phyloP scores from a whole-genome alignment of 371 early-diverging fungal species.

The Sporodiniella umbellata region DNA sequence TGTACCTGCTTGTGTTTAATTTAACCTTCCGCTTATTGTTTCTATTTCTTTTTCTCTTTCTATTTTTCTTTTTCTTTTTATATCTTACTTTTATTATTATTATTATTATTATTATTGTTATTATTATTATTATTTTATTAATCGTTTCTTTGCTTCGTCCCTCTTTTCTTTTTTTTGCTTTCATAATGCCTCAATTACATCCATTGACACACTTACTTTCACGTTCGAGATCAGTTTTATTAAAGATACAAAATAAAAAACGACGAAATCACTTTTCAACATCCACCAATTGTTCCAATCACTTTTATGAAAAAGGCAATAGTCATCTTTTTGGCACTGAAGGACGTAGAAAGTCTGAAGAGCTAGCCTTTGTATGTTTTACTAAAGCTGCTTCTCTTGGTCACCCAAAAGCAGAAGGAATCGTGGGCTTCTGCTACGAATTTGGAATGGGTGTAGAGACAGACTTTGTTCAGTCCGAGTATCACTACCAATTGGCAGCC shows the following conservation, averaged over 20 bases:
- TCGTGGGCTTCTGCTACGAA: slow-evolving; percentile 68
- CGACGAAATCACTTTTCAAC: background rate
- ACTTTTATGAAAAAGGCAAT: slow-evolving; percentile 37
- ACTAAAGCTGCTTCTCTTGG: slow-evolving; percentile 38
- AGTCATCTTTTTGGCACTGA: slow-evolving; percentile 53
- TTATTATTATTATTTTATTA: too few species aligned
- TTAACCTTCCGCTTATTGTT: slow-evolving; percentile 4
- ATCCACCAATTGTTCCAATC: background rate
- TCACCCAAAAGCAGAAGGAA: slow-evolving; percentile 39
- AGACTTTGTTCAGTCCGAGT: slow-evolving; percentile 54
- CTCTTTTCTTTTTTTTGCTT: too few species aligned
- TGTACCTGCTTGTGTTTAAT: slow-evolving; percentile 21
- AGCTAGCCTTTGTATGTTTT: slow-evolving; percentile 41
- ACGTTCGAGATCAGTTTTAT: slow-evolving; percentile 17
- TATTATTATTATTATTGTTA: too few species aligned
- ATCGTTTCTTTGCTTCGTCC: too few species aligned
- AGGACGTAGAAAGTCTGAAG: slow-evolving; percentile 29
- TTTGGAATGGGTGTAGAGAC: slow-evolving; percentile 66
- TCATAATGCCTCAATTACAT: slow-evolving; percentile 8
- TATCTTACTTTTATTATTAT: too few species aligned
- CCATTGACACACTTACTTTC: slow-evolving; percentile 11
- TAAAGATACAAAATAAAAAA: slow-evolving; percentile 7
- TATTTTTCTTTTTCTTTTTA: slow-evolving; percentile 1
- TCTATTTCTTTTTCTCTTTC: slow-evolving; percentile 9
- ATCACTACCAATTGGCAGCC: slow-evolving; percentile 46